A percentile compares a stretch with the other conserved stretches of the same genome.
Evolutionary conservation across 768 basidiomycete species (phyloP).

Genomic region (Rhodotorula paludigena): DNA sequence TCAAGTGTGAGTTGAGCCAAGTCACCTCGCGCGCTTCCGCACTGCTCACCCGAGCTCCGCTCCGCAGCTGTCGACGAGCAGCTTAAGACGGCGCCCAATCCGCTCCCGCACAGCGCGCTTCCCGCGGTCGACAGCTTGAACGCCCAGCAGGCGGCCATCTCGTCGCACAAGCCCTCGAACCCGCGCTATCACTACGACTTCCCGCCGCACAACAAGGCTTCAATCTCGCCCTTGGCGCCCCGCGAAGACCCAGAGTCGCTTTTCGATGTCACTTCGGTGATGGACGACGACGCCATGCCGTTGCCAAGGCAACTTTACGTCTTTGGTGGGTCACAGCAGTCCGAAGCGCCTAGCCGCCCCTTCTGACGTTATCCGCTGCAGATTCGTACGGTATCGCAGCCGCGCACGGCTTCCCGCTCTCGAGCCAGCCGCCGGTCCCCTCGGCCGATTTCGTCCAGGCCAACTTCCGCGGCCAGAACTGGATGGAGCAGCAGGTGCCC

Average conservation of each 20-base stretch:
- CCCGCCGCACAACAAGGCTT: not conserved
- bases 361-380: not conserved
- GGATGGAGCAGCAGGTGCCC: constrained; percentile 4
- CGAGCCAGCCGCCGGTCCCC: not conserved
- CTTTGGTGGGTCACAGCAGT: constrained; percentile 24
- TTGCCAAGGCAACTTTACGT: constrained; percentile 15
- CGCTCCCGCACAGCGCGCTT: not conserved
- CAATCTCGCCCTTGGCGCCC: not conserved
- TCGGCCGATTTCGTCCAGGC: constrained; percentile 4
- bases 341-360: not conserved
- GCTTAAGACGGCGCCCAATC: not conserved
- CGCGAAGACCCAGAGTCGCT: not conserved
- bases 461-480: constrained; percentile 8
- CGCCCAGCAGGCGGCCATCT: not conserved
- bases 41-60: not conserved
- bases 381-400: constrained; percentile 18
- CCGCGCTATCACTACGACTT: not conserved
- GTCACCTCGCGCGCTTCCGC: not conserved
- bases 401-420: constrained; percentile 1
- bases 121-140: not conserved
- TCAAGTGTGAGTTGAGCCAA: not conserved
- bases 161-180: not conserved
- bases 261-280: not conserved
- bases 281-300: not conserved
- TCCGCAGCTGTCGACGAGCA: not conserved